A percentile compares a stretch with the other conserved stretches of the same genome.
Conservation (phyloP, 1,284 basidiomycete species). For the Cryptococcus sp. region DNA sequence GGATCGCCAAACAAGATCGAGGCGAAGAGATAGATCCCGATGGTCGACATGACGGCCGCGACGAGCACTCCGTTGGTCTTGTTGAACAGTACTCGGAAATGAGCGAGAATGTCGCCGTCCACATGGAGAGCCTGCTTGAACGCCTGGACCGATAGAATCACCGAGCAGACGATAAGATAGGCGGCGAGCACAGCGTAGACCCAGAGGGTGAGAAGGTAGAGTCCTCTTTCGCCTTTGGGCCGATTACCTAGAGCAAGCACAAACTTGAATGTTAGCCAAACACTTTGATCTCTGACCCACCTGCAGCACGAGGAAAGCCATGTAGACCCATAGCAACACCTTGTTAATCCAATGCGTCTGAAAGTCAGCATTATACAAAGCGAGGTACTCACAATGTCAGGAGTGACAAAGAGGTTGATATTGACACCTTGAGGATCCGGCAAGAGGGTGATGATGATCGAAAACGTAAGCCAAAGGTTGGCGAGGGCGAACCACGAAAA, state of each 20-base stretch:
- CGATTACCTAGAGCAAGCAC: constrained; percentile 92
- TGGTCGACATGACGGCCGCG: constrained; percentile 82
- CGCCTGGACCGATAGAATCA: constrained; percentile 71
- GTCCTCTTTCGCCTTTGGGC: constrained; percentile 83
- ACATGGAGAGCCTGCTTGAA: constrained; percentile 59
- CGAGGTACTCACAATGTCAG: constrained; percentile 52
- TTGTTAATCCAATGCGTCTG: constrained; percentile 89
- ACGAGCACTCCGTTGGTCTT: constrained; percentile 76
- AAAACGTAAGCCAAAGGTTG: constrained; percentile 93
- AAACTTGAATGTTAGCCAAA: constrained; percentile 54
- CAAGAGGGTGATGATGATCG: constrained; percentile 87
- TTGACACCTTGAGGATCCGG: constrained; percentile 47
- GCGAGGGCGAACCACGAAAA: constrained; percentile 91
- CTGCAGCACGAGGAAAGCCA: constrained; percentile 72
- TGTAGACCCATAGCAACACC: constrained; percentile 78
- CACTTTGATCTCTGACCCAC: constrained; percentile 21
- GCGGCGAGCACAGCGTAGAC: constrained; percentile 71
- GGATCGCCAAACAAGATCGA: constrained; percentile 92
- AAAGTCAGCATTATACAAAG: neutral
- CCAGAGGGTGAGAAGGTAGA: constrained; percentile 72
- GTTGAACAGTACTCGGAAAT: constrained; percentile 60
- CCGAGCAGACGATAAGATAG: constrained; percentile 77
- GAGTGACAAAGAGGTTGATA: constrained; percentile 67
- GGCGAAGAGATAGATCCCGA: constrained; percentile 74
- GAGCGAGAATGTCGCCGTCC: constrained; percentile 45